Base-by-base conservation (phyloP, 83 land plant genomes). In the Picea engelmannii region DNA sequence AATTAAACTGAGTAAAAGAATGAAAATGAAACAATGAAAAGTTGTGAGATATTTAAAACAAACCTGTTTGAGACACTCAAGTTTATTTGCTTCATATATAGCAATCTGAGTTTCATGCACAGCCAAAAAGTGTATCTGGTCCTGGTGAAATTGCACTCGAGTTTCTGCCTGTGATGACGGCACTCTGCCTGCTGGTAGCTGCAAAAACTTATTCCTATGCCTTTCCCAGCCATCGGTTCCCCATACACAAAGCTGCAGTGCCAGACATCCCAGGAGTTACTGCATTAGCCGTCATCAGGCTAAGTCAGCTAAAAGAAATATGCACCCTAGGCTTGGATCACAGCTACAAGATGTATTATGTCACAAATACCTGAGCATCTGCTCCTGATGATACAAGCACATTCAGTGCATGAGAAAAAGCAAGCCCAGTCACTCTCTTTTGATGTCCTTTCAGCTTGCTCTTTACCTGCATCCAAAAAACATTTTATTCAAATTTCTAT, bases 51-150 rank as follows among this genome's bases (percentile, higher is more conserved):
- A 66, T 24, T 27, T 62, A 70, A 49, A 82, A 70, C 79, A 10
- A 74, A 93, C 96, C 92, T 94, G 96, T 68, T 89, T 89, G 18
- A 88, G 81, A 62, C 95, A 93, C 55, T 88, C 93, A 11, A 94
- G 81, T 79, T 94, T 92, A 47, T 78, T 89, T 5, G 93, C 80
- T 84, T 94, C 96, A 52, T 88, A 94, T 60, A 92, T 88, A 16
- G 96, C 95, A 76, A 94, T 86, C 81, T 94, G 96, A 38, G 95
- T 94, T 85, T 94, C 96, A 62, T 94, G 95, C 12, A 94, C 92
- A 81, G 84, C 95, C 73, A 94, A 77, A 47, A 92, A 92, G 62
- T 92, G 92, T 24, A 70, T 78, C 83, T 92, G 94, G 75, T 92
- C 94, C 77, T 92, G 92, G 75, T 92, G 94, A 74, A 92, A 92